phyloP scores from a whole-genome alignment of 2,329 filamentous ascomycete species.

The Arthroderma sp. region DNA sequence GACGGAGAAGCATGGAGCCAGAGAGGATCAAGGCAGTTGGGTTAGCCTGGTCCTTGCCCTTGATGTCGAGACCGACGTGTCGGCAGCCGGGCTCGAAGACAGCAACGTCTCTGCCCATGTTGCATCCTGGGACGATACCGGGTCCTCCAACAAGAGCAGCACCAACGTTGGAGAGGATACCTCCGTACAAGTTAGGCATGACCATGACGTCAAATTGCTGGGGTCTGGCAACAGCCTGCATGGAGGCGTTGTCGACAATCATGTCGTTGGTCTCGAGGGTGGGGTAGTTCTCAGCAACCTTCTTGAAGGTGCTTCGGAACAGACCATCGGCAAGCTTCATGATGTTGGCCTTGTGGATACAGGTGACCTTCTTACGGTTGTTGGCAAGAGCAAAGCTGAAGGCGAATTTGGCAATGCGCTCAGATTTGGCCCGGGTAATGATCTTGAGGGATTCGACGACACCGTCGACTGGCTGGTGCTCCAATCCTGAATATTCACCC shows the following conservation, averaged over 20 bases:
- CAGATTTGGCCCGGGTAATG: slow-evolving; percentile 96
- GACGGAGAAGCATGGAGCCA: slow-evolving; percentile 91
- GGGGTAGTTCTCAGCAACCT: slow-evolving; percentile 85
- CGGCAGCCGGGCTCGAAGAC: slow-evolving; percentile 98
- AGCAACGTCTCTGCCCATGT: slow-evolving; percentile 97
- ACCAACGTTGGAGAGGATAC: slow-evolving; percentile 97
- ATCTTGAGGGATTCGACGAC: slow-evolving; percentile 99
- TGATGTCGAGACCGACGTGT: slow-evolving; percentile 98
- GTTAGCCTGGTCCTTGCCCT: slow-evolving; percentile 99
- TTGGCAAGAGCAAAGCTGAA: slow-evolving; percentile 97
- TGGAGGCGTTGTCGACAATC: slow-evolving; percentile 99
- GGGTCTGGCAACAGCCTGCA: slow-evolving; percentile 92
- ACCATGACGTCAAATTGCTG: slow-evolving; percentile 99
- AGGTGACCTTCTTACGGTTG: slow-evolving; percentile 98
- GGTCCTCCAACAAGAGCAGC: slow-evolving; percentile 93
- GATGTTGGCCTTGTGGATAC: slow-evolving; percentile 99
- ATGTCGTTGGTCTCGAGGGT: slow-evolving; percentile 95
- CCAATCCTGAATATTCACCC: slow-evolving; percentile 96
- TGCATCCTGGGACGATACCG: slow-evolving; percentile 94
- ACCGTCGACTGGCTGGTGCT: slow-evolving; percentile 92
- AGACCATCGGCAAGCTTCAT: slow-evolving; percentile 99
- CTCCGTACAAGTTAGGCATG: slow-evolving; percentile 98
- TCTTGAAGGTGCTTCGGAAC: slow-evolving; percentile 95
- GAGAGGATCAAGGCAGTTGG: slow-evolving; percentile 91
- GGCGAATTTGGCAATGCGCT: slow-evolving; percentile 98